phyloP scores from a whole-genome alignment of 2,329 filamentous ascomycete genomes.

The Hymenoscyphus linearis region DNA sequence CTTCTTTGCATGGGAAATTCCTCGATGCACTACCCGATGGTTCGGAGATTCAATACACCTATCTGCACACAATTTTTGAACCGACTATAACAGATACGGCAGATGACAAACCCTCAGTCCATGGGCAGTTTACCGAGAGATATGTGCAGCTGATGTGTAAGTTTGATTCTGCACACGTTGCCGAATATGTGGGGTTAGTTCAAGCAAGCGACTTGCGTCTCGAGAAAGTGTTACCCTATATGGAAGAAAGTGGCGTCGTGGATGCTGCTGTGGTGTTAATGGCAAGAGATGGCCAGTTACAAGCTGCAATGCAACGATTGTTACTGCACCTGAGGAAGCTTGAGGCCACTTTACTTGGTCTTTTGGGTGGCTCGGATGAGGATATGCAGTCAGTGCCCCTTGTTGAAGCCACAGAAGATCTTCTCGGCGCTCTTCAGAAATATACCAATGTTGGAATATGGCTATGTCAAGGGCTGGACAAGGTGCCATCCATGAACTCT shows the following conservation, averaged over 20 bases:
- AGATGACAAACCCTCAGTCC: slow-evolving; percentile 34
- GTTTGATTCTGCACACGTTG: slow-evolving; percentile 76
- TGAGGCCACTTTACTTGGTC: slow-evolving; percentile 69
- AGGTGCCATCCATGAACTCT: slow-evolving; percentile 40
- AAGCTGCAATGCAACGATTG: slow-evolving; percentile 78
- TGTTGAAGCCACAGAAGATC: slow-evolving; percentile 63
- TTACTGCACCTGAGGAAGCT: slow-evolving; percentile 75
- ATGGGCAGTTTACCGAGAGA: slow-evolving; percentile 65
- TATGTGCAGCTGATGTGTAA: slow-evolving; percentile 91
- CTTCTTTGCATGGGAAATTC: slow-evolving; percentile 50
- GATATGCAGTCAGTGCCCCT: slow-evolving; percentile 49
- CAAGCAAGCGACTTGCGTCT: slow-evolving; percentile 74
- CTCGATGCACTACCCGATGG: slow-evolving; percentile 49
- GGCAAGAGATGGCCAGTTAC: slow-evolving; percentile 78
- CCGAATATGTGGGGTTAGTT: slow-evolving; percentile 73
- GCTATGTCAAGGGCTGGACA: slow-evolving; percentile 85
- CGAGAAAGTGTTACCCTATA: slow-evolving; percentile 73
- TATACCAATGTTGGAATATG: slow-evolving; percentile 92
- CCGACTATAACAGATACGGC: slow-evolving; percentile 39
- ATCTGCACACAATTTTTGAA: slow-evolving; percentile 69
- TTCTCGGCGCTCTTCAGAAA: slow-evolving; percentile 76
- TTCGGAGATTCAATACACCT: slow-evolving; percentile 55
- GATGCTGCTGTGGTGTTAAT: slow-evolving; percentile 91
- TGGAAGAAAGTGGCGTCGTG: slow-evolving; percentile 85
- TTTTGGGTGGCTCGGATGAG: slow-evolving; percentile 58